These are phyloP conservation scores for Acidomyces sp. DNA, from an alignment of 495 filamentous ascomycete genomes.

Conservation along the genomic window DNA sequence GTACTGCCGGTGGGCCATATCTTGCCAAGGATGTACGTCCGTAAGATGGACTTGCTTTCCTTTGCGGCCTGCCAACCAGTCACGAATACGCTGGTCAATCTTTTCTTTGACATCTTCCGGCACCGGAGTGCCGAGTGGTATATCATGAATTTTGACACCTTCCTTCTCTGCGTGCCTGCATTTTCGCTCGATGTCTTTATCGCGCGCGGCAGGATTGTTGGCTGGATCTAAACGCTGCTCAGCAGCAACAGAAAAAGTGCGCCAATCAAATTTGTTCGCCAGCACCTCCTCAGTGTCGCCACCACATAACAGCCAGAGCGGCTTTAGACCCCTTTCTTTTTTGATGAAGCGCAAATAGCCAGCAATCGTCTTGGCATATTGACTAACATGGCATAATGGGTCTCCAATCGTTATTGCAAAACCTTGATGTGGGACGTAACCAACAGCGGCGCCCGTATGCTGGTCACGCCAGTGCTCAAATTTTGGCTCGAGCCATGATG, in stretches of 20 bases:
- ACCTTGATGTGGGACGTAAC: conserved; percentile 58
- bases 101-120: conserved; percentile 49
- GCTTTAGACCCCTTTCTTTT: conserved; percentile 55
- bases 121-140: conserved; percentile 45
- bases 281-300: conserved; percentile 57
- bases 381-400: conserved; percentile 59
- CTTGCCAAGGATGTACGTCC: conserved; percentile 69
- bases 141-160: conserved; percentile 57
- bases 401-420: conserved; percentile 71
- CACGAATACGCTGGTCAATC: conserved; percentile 55
- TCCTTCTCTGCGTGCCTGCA: conserved; percentile 66
- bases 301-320: conserved; percentile 69
- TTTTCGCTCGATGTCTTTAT: conserved; percentile 52
- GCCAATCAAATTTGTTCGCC: conserved; percentile 64
- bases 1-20: conserved; percentile 65
- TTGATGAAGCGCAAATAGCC: conserved; percentile 62
- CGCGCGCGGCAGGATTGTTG: conserved; percentile 39
- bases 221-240: conserved; percentile 64
- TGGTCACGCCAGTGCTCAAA: conserved; percentile 72
- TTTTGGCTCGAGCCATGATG: conserved; percentile 71
- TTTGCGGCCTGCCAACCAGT: conserved; percentile 69
- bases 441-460: conserved; percentile 62
- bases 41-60: conserved; percentile 76
- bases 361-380: conserved; percentile 56
- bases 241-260: conserved; percentile 67